Evolutionary conservation across 1,284 basidiomycete genomes (phyloP).

Genomic region (Trichosporon ovoides): DNA sequence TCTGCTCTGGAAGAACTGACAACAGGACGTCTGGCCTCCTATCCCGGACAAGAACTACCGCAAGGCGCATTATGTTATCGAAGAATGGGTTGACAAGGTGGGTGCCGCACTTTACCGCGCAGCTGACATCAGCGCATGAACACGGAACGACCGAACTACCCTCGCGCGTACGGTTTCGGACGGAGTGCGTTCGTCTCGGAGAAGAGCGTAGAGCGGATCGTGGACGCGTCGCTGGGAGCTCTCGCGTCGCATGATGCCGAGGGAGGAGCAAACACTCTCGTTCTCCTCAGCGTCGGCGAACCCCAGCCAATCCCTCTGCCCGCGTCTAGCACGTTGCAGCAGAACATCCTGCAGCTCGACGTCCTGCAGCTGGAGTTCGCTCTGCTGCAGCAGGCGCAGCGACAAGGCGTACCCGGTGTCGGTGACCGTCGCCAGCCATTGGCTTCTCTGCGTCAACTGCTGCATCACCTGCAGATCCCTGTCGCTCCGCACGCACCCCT

Average conservation of each 20-base stretch:
- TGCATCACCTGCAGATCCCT: constrained; percentile 45
- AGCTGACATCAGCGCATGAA: constrained; percentile 37
- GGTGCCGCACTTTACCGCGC: constrained; percentile 11
- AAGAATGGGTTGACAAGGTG: constrained; percentile 75
- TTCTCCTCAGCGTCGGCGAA: constrained; percentile 67
- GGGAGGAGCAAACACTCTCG: constrained; percentile 62
- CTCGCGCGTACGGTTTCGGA: constrained; percentile 56
- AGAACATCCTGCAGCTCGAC: constrained; percentile 68
- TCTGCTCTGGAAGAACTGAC: constrained; percentile 3
- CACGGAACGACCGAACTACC: constrained; percentile 36
- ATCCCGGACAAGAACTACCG: constrained; percentile 71
- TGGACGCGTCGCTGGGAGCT: constrained; percentile 66
- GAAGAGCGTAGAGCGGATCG: constrained; percentile 61
- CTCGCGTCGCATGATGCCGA: constrained; percentile 73
- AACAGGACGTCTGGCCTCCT: constrained; percentile 74
- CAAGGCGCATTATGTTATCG: constrained; percentile 72
- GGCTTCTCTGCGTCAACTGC: constrained; percentile 33
- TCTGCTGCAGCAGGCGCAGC: constrained; percentile 39
- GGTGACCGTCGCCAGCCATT: constrained; percentile 37
- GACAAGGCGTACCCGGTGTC: constrained; percentile 31
- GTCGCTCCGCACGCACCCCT: constrained; percentile 42
- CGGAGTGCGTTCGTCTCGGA: constrained; percentile 68
- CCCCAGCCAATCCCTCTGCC: constrained; percentile 30
- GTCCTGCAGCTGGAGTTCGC: constrained; percentile 48
- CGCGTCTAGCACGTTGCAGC: constrained; percentile 55